Evolutionary conservation across 495 filamentous ascomycete species (phyloP).

Genomic region (Evernia prunastri): DNA sequence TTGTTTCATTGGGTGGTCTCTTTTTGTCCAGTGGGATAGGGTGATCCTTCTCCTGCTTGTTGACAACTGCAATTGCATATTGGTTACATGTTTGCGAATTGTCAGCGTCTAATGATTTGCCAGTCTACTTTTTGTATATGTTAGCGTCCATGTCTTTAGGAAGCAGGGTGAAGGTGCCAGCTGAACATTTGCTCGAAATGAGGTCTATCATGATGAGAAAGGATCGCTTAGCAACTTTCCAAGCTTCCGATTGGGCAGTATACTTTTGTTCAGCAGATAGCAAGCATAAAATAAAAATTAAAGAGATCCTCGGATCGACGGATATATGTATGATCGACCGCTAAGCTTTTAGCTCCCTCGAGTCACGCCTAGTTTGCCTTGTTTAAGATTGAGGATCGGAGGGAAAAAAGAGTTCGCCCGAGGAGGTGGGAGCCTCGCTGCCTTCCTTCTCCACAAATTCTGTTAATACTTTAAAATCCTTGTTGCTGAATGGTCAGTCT

Average conservation of each 20-base stretch:
- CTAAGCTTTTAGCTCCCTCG: background rate
- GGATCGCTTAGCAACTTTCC: background rate
- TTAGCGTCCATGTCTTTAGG: background rate
- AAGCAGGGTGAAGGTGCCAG: background rate
- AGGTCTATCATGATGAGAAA: background rate
- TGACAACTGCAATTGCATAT: background rate
- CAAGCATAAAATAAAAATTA: background rate
- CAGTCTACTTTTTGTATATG: constrained; percentile 21
- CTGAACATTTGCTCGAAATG: background rate
- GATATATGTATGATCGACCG: background rate
- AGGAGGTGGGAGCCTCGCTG: too few species aligned
- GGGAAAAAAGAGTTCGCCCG: too few species aligned
- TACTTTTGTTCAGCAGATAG: constrained; percentile 10
- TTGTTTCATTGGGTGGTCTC: constrained; percentile 5
- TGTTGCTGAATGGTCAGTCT: constrained; percentile 3
- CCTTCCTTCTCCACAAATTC: too few species aligned
- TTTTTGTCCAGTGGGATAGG: constrained; percentile 6
- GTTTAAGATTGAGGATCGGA: too few species aligned
- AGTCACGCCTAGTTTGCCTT: background rate
- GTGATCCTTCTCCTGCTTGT: background rate
- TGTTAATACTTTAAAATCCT: too few species aligned
- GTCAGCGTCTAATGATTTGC: constrained; percentile 4
- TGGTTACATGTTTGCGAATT: background rate
- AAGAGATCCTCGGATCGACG: too few species aligned
- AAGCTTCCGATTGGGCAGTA: constrained; percentile 1